These are phyloP conservation scores for Aurifilum marmelostoma DNA, from an alignment of 2,329 filamentous ascomycete genomes.

Conservation along the genomic window DNA sequence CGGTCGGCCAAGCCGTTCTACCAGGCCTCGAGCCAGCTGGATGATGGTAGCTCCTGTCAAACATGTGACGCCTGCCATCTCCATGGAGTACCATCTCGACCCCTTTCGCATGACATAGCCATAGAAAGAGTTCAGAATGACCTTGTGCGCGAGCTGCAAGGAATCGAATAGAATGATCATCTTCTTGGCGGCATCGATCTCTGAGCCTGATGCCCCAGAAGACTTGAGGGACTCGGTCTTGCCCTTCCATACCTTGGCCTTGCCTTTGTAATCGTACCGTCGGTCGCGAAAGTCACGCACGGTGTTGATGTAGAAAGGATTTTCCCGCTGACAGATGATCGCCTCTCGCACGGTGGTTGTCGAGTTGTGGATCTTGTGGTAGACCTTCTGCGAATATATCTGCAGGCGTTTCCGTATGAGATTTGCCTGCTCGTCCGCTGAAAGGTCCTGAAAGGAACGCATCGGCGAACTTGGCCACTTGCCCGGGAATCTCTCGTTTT, in stretches of 20 bases:
- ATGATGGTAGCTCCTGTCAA: conserved; percentile 96
- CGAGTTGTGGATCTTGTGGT: conserved; percentile 97
- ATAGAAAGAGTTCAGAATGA: conserved; percentile 99
- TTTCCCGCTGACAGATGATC: conserved; percentile 97
- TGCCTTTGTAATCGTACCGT: conserved; percentile 96
- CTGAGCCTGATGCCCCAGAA: conserved; percentile 72
- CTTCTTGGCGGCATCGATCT: conserved; percentile 95
- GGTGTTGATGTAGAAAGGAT: conserved; percentile 97
- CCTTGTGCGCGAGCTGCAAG: conserved; percentile 94
- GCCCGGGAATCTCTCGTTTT: conserved; percentile 90
- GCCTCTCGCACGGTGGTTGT: conserved; percentile 92
- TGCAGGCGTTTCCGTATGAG: conserved; percentile 86
- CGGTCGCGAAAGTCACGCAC: conserved; percentile 96
- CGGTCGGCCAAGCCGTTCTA: conserved; percentile 89
- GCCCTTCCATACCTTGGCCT: conserved; percentile 98
- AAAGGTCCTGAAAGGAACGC: conserved; percentile 80
- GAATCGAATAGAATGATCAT: conserved; percentile 98
- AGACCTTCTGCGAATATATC: conserved; percentile 96
- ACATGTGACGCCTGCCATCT: conserved; percentile 99
- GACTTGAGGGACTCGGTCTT: conserved; percentile 88
- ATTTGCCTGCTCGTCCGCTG: conserved; percentile 77
- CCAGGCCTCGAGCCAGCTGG: conserved; percentile 89
- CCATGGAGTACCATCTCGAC: conserved; percentile 98
- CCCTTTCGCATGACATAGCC: conserved; percentile 99
- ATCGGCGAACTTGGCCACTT: conserved; percentile 70